Conservation (phyloP, 78 protist genomes). For the Dictyostelium intermedium region DNA sequence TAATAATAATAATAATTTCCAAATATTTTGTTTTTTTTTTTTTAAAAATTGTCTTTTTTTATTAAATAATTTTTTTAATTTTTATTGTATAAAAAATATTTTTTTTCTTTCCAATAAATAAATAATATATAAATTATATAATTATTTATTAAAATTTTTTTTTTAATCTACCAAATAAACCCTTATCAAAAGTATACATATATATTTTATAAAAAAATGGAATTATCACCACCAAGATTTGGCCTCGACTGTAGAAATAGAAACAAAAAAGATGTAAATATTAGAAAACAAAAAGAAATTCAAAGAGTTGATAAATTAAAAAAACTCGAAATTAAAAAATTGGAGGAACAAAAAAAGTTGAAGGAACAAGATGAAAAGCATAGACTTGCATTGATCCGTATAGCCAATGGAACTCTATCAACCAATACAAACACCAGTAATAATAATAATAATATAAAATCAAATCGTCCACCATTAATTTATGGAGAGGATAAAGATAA, state of each 20-base stretch:
- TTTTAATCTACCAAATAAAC: neutral
- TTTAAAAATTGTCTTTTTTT: too few species aligned
- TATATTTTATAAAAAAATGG: neutral
- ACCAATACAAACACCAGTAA: neutral
- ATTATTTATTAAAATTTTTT: neutral
- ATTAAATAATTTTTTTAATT: too few species aligned
- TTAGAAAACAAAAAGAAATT: constrained; percentile 30
- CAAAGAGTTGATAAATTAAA: constrained; percentile 27
- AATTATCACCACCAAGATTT: constrained; percentile 55
- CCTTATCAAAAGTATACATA: neutral
- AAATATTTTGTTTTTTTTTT: too few species aligned
- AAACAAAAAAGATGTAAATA: constrained; percentile 39
- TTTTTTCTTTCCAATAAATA: neutral
- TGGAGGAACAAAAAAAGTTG: neutral
- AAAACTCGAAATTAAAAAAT: constrained; percentile 17
- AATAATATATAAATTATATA: neutral
- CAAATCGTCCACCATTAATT: constrained; percentile 7
- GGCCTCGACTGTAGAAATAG: constrained; percentile 54
- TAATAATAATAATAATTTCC: neutral
- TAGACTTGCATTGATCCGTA: neutral
- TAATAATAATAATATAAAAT: neutral
- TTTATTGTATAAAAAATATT: neutral
- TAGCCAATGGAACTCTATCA: neutral
- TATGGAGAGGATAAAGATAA: constrained; percentile 2
- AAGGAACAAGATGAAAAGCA: constrained; percentile 3